A percentile compares a stretch with the other conserved stretches of the same genome.
These are phyloP conservation scores for Solanum infundibuliforme DNA, from an alignment of 257 asterid species.

Conservation along the genomic window DNA sequence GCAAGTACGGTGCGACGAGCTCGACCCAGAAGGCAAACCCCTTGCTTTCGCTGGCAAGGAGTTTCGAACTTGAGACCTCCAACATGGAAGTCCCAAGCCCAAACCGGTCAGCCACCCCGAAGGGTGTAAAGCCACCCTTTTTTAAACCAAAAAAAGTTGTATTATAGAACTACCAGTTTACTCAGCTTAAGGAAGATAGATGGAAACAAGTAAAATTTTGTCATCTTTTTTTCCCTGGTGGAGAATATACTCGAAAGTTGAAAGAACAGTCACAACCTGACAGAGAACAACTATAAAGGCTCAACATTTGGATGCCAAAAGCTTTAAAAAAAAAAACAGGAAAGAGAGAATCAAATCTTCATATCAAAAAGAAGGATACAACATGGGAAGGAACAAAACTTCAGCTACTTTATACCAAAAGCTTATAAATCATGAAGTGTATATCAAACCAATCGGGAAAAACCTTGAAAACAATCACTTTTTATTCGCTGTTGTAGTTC, in stretches of 20 bases:
- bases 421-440: neutral
- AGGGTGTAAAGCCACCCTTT: neutral
- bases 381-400: neutral
- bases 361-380: neutral
- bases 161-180: neutral
- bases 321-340: neutral
- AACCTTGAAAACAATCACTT: neutral
- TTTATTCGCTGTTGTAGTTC: neutral
- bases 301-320: neutral
- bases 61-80: no score
- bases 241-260: neutral
- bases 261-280: neutral
- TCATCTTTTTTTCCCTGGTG: neutral
- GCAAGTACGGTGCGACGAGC: no score
- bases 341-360: neutral
- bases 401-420: neutral
- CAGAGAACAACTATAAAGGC: neutral
- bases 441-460: neutral
- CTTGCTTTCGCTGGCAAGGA: no score
- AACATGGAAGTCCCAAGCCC: no score
- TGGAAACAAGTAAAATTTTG: neutral
- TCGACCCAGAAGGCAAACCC: no score
- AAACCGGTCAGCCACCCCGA: no score
- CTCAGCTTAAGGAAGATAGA: neutral
- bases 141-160: neutral